These are phyloP conservation scores for Metschnikowia peoriensis DNA, from an alignment of 805 yeast species.

Conservation along the genomic window DNA sequence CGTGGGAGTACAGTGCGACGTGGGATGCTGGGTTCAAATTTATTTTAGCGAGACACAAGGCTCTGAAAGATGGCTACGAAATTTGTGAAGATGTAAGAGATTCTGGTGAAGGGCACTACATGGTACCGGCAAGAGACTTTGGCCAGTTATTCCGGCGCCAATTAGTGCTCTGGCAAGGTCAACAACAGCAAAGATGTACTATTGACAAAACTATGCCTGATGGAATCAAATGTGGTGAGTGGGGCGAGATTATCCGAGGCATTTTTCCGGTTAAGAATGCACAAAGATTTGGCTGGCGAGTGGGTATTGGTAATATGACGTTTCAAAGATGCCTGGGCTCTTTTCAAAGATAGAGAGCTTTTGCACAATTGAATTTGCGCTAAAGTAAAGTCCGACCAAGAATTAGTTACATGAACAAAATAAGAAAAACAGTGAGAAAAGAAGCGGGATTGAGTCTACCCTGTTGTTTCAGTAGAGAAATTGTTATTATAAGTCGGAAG, in stretches of 20 bases:
- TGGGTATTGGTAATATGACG: background rate
- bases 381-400: no score
- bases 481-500: no score
- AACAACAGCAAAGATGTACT: slow-evolving; percentile 1
- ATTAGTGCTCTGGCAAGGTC: slow-evolving; percentile 1
- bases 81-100: background rate
- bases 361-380: no score
- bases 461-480: no score
- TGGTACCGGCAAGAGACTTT: background rate
- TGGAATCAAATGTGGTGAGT: background rate
- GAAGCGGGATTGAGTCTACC: no score
- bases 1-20: slow-evolving; percentile 2
- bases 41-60: background rate
- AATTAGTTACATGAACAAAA: no score
- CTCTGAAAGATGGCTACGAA: background rate
- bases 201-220: background rate
- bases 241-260: background rate
- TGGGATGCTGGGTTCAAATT: slow-evolving; percentile 2
- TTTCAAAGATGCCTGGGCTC: background rate
- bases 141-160: slow-evolving; percentile 4
- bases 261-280: background rate
- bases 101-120: background rate
- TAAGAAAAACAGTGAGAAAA: no score
- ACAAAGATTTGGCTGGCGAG: background rate
- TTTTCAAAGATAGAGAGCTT: background rate